Evolutionary conservation across 164 flowering plant genomes (phyloP).

Genomic region (Magnolia changhungtana): DNA sequence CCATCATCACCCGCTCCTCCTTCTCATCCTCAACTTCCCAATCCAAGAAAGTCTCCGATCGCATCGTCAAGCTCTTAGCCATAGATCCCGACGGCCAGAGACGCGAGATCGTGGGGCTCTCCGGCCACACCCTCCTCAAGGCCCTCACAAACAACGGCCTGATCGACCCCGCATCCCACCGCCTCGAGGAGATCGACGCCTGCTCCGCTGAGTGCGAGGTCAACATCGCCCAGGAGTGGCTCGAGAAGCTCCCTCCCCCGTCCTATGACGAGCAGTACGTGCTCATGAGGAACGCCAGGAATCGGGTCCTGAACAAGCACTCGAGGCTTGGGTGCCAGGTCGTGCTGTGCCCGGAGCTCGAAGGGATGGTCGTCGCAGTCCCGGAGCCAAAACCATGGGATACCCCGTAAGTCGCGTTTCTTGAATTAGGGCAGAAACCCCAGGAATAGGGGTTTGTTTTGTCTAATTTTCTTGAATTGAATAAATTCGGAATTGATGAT

Average conservation of each 20-base stretch:
- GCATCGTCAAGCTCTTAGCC: conserved; percentile 80
- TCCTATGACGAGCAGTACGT: conserved; percentile 84
- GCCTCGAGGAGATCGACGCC: conserved; percentile 91
- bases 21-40: conserved; percentile 24
- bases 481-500: background rate
- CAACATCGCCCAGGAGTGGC: conserved; percentile 89
- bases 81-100: conserved; percentile 70
- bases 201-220: conserved; percentile 99
- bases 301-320: conserved; percentile 72
- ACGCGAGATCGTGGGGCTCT: conserved; percentile 69
- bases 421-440: background rate
- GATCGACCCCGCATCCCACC: conserved; percentile 91
- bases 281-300: conserved; percentile 51
- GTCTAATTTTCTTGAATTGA: background rate
- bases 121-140: conserved; percentile 81
- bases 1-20: conserved; percentile 24
- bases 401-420: conserved; percentile 40
- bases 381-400: conserved; percentile 97
- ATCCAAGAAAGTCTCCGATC: conserved; percentile 72
- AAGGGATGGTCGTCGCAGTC: conserved; percentile 99
- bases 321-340: conserved; percentile 95
- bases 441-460: background rate
- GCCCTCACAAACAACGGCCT: conserved; percentile 64
- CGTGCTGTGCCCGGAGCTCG: conserved; percentile 52
- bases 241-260: conserved; percentile 70